Percentiles rank a stretch among this genome's conserved stretches.
These are phyloP conservation scores for Dalechampia spathulata DNA, from an alignment of 441 rosid species.

Conservation along the genomic window DNA sequence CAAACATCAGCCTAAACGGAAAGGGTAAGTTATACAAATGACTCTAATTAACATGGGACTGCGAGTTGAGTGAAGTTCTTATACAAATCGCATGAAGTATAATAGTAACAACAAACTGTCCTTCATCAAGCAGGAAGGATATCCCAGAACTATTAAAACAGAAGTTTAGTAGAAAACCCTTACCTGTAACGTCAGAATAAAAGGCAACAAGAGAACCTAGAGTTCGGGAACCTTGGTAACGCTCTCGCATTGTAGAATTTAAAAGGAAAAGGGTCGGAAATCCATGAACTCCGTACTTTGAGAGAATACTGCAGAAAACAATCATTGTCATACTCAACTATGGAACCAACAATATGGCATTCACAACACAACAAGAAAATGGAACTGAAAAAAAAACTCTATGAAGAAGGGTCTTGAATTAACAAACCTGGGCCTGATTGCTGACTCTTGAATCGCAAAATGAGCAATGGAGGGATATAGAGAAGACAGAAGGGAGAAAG, in stretches of 20 bases:
- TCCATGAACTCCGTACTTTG: conserved; percentile 93
- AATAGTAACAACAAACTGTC: no score
- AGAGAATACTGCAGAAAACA: conserved; percentile 56
- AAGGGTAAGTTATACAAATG: no score
- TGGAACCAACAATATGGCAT: neutral
- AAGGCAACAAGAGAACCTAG: conserved; percentile 65
- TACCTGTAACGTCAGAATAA: conserved; percentile 69
- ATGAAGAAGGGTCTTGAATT: neutral
- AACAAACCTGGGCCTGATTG: conserved; percentile 74
- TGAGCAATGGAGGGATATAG: conserved; percentile 64
- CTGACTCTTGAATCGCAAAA: conserved; percentile 70
- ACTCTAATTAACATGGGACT: no score
- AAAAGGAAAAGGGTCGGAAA: conserved; percentile 76
- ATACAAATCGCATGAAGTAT: no score
- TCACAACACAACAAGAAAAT: neutral
- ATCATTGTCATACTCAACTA: neutral
- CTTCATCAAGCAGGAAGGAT: neutral
- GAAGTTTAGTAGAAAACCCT: conserved; percentile 9
- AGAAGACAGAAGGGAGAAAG: conserved; percentile 56
- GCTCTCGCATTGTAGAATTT: conserved; percentile 64
- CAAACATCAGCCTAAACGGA: no score
- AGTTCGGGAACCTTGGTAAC: conserved; percentile 56
- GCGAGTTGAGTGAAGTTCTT: no score
- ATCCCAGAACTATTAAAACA: neutral
- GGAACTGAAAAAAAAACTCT: neutral